Evolutionary conservation across 805 yeast genomes (phyloP), one percentile per base, ranked within the genome.

Genomic region (Lipomyces anomalus): DNA sequence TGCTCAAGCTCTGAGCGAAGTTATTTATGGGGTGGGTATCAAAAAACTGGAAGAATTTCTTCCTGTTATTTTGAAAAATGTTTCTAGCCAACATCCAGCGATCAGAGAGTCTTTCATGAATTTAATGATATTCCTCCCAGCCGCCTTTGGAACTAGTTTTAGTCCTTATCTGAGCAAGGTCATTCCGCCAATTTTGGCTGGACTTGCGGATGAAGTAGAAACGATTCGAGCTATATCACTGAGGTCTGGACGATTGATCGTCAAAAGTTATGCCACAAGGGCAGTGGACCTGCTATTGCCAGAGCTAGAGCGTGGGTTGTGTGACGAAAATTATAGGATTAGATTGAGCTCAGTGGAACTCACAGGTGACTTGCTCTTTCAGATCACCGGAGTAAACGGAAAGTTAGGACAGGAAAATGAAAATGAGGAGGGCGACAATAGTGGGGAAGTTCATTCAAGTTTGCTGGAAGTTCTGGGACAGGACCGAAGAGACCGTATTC

Each of bases 1-100:
- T 42, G 98, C 97, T 0, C 98, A 92, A 70, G 97, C 95, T 1
- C 74, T 92, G 46, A 78, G 96, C 16, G 99, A 92, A 67, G 95
- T 92, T 52, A 76, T 88, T 44, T 81, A 86, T 58, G 98, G 98
- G 53, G 74, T 92, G 43, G 98, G 99, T 57, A 66, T 87, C 39
- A 66, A 78, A 52, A 88, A 88, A 59, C 74, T 92, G 61, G 98
- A 92, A 56, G 97, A 88, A 60, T 66, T 89, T 60, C 68, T 92
- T 48, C 98, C 99, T 30, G 65, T 72, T 1, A 82, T 92, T 51
- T 72, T 92, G 57, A 67, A 76, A 4, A 82, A 82, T 59, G 85
- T 95, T 21, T 71, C 78, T 7, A 76, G 79, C 35, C 60, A 79
- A n/a, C 76, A 83, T 59, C 59, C 81, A 18, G 79, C 80, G 62